A percentile compares a stretch with the other conserved stretches of the same genome.
phyloP scores from a whole-genome alignment of 495 filamentous ascomycete genomes.

The Aspergillus avenaceus region DNA sequence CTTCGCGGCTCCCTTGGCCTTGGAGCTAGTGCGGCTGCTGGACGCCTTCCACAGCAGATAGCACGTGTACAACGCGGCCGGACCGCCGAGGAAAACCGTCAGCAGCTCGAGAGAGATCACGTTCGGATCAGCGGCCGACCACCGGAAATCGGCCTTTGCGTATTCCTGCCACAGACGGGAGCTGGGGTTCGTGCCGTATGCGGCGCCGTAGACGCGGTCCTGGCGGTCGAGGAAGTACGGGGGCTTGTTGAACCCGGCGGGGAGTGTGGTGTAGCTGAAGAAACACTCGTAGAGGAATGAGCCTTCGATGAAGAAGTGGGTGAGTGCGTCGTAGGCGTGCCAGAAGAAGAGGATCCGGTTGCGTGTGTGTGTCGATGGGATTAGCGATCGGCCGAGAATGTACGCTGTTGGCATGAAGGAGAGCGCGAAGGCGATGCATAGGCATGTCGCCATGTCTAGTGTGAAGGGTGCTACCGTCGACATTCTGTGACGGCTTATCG shows the following conservation, averaged over 20 bases:
- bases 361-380: slow-evolving; percentile 43
- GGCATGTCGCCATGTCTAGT: slow-evolving; percentile 45
- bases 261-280: slow-evolving; percentile 58
- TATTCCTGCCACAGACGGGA: slow-evolving; percentile 88
- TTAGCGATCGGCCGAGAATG: slow-evolving; percentile 35
- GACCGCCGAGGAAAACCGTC: slow-evolving; percentile 76
- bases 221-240: slow-evolving; percentile 49
- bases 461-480: slow-evolving; percentile 27
- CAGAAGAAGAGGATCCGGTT: slow-evolving; percentile 82
- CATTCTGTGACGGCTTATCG: no score
- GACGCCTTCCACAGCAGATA: slow-evolving; percentile 51
- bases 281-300: slow-evolving; percentile 91
- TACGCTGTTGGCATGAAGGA: slow-evolving; percentile 53
- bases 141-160: slow-evolving; percentile 78
- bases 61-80: slow-evolving; percentile 66
- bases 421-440: slow-evolving; percentile 50
- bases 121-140: slow-evolving; percentile 73
- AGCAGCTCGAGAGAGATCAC: slow-evolving; percentile 81
- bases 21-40: slow-evolving; percentile 14
- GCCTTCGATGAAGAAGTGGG: slow-evolving; percentile 85
- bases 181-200: slow-evolving; percentile 60
- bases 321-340: slow-evolving; percentile 89
- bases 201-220: slow-evolving; percentile 66
- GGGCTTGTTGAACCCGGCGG: slow-evolving; percentile 31
- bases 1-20: slow-evolving; percentile 34